phyloP scores from a whole-genome alignment of 441 rosid genomes.

The Eruca vesicaria region DNA sequence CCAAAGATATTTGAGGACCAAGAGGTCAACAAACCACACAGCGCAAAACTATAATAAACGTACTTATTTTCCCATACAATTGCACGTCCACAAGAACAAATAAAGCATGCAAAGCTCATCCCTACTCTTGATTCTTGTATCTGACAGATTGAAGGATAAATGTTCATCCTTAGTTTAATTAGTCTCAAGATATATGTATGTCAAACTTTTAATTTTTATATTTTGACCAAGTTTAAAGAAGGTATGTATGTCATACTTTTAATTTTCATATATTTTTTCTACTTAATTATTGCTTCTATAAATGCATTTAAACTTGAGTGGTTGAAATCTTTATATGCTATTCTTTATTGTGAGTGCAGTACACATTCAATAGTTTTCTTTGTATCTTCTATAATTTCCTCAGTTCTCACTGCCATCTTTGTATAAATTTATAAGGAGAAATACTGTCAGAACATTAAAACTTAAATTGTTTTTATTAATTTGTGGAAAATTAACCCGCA shows the following conservation, averaged over 20 bases:
- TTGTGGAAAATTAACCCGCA: background rate
- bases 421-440: conserved; percentile 26
- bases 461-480: background rate
- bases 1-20: conserved; percentile 35
- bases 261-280: conserved; percentile 1
- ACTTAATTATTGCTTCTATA: conserved; percentile 19
- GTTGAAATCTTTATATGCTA: conserved; percentile 32
- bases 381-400: background rate
- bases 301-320: conserved; percentile 33
- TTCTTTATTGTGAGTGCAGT: conserved; percentile 33
- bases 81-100: conserved; percentile 27
- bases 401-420: conserved; percentile 22
- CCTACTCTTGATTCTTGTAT: background rate
- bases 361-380: conserved; percentile 18
- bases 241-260: conserved; percentile 12
- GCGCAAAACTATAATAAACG: conserved; percentile 12
- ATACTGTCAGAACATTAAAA: conserved; percentile 20
- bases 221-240: conserved; percentile 14
- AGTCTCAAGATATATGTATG: too few relatives aligned
- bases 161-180: background rate
- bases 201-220: background rate
- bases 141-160: background rate
- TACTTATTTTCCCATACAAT: conserved; percentile 26
- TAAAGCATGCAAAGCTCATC: conserved; percentile 22
- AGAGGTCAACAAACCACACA: conserved; percentile 18